Conservation (phyloP, 2,329 filamentous ascomycete genomes). For the Cladosporium sp. region DNA sequence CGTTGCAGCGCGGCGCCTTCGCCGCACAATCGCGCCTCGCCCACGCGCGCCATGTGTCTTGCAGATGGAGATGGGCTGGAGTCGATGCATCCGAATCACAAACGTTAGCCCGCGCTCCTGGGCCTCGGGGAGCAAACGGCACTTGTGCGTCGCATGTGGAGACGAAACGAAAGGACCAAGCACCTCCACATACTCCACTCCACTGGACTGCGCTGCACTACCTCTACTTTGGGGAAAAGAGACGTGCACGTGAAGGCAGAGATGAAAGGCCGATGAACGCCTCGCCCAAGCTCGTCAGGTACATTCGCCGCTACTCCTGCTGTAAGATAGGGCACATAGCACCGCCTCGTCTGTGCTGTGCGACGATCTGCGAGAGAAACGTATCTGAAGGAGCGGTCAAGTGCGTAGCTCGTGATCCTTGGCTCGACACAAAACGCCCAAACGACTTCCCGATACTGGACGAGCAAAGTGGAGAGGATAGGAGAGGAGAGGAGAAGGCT, state of each 20-base stretch:
- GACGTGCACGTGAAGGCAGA: constrained; percentile 1
- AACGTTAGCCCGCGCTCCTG: constrained; percentile 85
- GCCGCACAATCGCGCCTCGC: background rate
- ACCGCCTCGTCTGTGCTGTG: constrained; percentile 7
- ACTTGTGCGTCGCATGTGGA: constrained; percentile 15
- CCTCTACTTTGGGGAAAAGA: background rate
- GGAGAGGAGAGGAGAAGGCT: too few species aligned
- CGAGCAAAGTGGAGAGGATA: background rate
- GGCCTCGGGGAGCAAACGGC: constrained; percentile 72
- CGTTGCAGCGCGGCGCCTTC: background rate
- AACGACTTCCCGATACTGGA: background rate
- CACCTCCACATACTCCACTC: too few species aligned
- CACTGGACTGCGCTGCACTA: too few species aligned
- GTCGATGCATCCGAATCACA: constrained; percentile 54
- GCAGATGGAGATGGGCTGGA: constrained; percentile 6
- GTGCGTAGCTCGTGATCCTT: constrained; percentile 10
- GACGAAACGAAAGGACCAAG: background rate
- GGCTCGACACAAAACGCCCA: background rate
- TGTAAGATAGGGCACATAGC: background rate
- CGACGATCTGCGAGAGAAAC: constrained; percentile 2
- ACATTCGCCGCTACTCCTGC: background rate
- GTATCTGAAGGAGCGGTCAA: constrained; percentile 15
- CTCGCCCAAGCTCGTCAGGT: constrained; percentile 7
- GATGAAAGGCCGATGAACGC: constrained; percentile 1
- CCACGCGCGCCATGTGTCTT: constrained; percentile 13